These are phyloP conservation scores for Bipolaris sorokiniana DNA, from an alignment of 2,329 filamentous ascomycete genomes.

Conservation along the genomic window DNA sequence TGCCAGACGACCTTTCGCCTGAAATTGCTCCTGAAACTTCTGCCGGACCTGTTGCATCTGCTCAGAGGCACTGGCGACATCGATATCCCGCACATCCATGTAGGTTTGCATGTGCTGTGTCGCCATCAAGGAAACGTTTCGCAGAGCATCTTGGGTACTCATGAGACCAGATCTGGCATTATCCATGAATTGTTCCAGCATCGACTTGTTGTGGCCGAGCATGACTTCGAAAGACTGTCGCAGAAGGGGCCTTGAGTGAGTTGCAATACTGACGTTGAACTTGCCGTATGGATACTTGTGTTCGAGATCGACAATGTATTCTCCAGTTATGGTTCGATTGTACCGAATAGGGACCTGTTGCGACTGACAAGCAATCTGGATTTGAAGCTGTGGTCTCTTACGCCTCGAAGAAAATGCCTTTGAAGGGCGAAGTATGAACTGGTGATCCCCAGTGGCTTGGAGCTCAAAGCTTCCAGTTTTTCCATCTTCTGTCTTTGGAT, in stretches of 20 bases:
- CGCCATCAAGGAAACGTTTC: slow-evolving; percentile 29
- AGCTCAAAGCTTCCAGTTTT: slow-evolving; percentile 56
- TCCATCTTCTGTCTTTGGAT: slow-evolving; percentile 25
- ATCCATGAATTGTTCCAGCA: slow-evolving; percentile 30
- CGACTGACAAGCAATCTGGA: slow-evolving; percentile 56
- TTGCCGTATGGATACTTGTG: slow-evolving; percentile 57
- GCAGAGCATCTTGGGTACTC: slow-evolving; percentile 28
- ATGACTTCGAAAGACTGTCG: slow-evolving; percentile 42
- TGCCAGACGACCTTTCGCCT: slow-evolving; percentile 12
- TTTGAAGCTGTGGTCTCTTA: slow-evolving; percentile 57
- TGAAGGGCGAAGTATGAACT: slow-evolving; percentile 60
- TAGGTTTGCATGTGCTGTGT: slow-evolving; percentile 17
- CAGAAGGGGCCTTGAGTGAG: slow-evolving; percentile 47
- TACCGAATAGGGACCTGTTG: slow-evolving; percentile 55
- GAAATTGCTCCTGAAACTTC: slow-evolving; percentile 16
- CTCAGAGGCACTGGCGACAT: slow-evolving; percentile 4
- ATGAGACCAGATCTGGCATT: slow-evolving; percentile 26
- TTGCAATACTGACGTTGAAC: slow-evolving; percentile 57
- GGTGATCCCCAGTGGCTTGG: slow-evolving; percentile 60
- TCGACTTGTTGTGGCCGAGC: slow-evolving; percentile 42
- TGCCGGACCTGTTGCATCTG: slow-evolving; percentile 17
- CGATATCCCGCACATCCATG: slow-evolving; percentile 11
- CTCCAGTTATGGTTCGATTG: slow-evolving; percentile 57
- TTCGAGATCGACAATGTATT: slow-evolving; percentile 59
- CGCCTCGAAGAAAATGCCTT: slow-evolving; percentile 48